Evolutionary conservation across 2,329 filamentous ascomycete genomes (phyloP).

Genomic region (Botrytis elliptica): DNA sequence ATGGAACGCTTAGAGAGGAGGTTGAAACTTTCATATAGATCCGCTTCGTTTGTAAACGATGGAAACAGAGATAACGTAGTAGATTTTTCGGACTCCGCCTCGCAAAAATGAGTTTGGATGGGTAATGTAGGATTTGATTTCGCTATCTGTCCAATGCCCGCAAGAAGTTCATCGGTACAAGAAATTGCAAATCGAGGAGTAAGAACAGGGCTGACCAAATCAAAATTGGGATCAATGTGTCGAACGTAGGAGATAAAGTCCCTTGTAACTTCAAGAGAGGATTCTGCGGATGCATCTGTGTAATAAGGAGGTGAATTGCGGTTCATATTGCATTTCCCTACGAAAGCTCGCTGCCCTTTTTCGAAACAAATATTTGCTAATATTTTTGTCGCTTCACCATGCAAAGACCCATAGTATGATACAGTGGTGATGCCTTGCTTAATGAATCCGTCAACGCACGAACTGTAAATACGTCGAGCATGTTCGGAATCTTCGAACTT

Average conservation of each 20-base stretch:
- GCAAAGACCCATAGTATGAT: constrained; percentile 84
- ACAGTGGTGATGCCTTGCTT: constrained; percentile 87
- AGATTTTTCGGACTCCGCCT: constrained; percentile 59
- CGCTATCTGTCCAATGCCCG: constrained; percentile 55
- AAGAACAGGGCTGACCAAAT: constrained; percentile 53
- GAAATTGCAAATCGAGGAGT: constrained; percentile 39
- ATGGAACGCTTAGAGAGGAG: constrained; percentile 57
- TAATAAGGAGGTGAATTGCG: constrained; percentile 57
- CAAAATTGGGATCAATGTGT: constrained; percentile 47
- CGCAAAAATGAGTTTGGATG: constrained; percentile 68
- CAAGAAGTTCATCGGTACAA: constrained; percentile 54
- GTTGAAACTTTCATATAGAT: constrained; percentile 56
- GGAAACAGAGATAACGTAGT: constrained; percentile 57
- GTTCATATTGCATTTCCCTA: constrained; percentile 77
- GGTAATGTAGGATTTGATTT: constrained; percentile 48
- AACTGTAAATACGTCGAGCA: constrained; percentile 69
- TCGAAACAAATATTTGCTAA: constrained; percentile 77
- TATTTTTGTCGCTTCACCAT: constrained; percentile 80
- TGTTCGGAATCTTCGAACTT: constrained; percentile 62
- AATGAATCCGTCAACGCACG: constrained; percentile 74
- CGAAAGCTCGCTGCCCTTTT: constrained; percentile 79
- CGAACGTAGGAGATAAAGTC: constrained; percentile 36
- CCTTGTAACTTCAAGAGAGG: constrained; percentile 28
- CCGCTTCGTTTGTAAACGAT: constrained; percentile 54
- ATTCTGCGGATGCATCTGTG: constrained; percentile 46